These are phyloP conservation scores for Dysphania ambrosioides DNA, from an alignment of 148 eudicot species.

Conservation along the genomic window DNA sequence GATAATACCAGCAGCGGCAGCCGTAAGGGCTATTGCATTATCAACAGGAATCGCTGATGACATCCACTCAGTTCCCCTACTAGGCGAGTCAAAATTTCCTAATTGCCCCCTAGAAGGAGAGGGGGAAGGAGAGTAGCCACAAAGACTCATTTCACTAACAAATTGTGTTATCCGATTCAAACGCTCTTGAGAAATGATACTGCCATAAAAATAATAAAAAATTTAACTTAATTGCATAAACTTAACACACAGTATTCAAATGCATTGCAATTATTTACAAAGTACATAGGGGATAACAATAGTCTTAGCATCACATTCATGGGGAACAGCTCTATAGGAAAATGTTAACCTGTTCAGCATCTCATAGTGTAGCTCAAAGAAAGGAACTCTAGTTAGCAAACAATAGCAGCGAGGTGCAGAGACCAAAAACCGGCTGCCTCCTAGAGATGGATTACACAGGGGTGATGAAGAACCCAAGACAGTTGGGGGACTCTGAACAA, in stretches of 20 bases:
- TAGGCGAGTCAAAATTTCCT: constrained; percentile 40
- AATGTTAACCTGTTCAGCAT: constrained; percentile 78
- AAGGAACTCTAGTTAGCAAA: constrained; percentile 85
- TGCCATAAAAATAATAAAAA: constrained; percentile 40
- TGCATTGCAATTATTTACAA: background rate
- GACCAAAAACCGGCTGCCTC: constrained; percentile 63
- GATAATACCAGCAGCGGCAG: constrained; percentile 79
- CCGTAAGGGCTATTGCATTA: constrained; percentile 60
- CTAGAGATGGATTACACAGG: constrained; percentile 44
- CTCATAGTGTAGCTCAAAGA: constrained; percentile 88
- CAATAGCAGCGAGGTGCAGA: constrained; percentile 99
- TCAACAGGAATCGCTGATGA: constrained; percentile 81
- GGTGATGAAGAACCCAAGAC: constrained; percentile 52
- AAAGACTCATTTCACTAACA: constrained; percentile 59
- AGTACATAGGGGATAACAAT: background rate
- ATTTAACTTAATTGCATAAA: constrained; percentile 17
- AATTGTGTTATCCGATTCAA: constrained; percentile 81
- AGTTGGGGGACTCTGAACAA: constrained; percentile 87
- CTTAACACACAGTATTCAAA: constrained; percentile 1
- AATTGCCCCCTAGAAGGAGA: constrained; percentile 35
- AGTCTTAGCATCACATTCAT: background rate
- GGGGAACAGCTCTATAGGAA: background rate
- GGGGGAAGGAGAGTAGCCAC: constrained; percentile 46
- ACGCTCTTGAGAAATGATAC: constrained; percentile 93
- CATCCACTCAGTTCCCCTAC: constrained; percentile 55